These are phyloP conservation scores for Pseudocercospora pini-densiflorae DNA, from an alignment of 2,329 filamentous ascomycete species.

Conservation along the genomic window DNA sequence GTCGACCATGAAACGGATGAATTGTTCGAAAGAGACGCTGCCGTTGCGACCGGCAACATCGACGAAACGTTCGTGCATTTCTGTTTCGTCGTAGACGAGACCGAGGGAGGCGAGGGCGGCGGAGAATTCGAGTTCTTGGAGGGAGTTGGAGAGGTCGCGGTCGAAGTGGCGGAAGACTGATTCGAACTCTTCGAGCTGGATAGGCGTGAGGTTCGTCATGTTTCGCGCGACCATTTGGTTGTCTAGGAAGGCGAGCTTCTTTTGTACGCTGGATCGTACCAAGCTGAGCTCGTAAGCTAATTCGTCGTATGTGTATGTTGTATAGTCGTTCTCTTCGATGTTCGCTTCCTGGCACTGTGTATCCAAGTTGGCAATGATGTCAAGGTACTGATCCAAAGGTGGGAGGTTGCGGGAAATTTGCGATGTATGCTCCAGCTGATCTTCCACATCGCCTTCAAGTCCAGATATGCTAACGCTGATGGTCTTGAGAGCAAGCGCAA, in stretches of 20 bases:
- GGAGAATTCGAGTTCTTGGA: conserved; percentile 94
- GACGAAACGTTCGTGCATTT: conserved; percentile 95
- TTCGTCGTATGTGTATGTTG: conserved; percentile 98
- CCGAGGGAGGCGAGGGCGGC: conserved; percentile 94
- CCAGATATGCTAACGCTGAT: conserved; percentile 94
- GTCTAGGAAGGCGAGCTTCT: conserved; percentile 95
- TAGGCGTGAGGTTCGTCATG: conserved; percentile 98
- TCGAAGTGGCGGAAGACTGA: conserved; percentile 98
- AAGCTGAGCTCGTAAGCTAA: conserved; percentile 90
- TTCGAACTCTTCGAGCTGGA: conserved; percentile 98
- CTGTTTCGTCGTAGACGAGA: conserved; percentile 93
- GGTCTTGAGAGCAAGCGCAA: conserved; percentile 92
- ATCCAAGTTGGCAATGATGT: conserved; percentile 84
- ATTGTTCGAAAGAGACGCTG: conserved; percentile 91
- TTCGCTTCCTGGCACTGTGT: conserved; percentile 93
- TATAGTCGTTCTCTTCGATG: conserved; percentile 99
- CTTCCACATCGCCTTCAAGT: conserved; percentile 95
- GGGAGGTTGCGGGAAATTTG: conserved; percentile 83
- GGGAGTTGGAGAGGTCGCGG: conserved; percentile 84
- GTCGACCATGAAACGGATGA: conserved; percentile 99
- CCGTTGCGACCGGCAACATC: conserved; percentile 76
- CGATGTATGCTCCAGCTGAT: conserved; percentile 86
- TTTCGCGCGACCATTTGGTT: conserved; percentile 98
- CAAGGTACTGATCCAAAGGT: conserved; percentile 88
- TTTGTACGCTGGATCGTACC: conserved; percentile 89